Percentiles rank a stretch among this genome's conserved stretches.
Conservation (phyloP, 2,329 filamentous ascomycete species). For the Alternaria sp. region DNA sequence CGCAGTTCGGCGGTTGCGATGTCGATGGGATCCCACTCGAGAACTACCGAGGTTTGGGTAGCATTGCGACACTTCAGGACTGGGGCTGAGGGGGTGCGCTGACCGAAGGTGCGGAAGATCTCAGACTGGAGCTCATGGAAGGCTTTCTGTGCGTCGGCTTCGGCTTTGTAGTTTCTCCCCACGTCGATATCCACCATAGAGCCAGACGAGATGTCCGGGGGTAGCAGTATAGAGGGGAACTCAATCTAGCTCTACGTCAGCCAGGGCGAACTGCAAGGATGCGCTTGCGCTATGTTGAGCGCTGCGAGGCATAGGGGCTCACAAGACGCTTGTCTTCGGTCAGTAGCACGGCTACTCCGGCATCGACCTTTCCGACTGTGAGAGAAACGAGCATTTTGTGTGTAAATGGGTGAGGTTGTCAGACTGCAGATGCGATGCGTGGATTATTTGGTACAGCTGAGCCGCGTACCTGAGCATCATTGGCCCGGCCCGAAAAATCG, state of each 20-base stretch:
- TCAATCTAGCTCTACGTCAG: constrained; percentile 74
- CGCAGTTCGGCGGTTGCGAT: constrained; percentile 91
- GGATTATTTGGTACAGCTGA: constrained; percentile 10
- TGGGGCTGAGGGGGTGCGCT: constrained; percentile 77
- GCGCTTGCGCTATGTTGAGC: constrained; percentile 26
- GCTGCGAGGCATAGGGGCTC: constrained; percentile 53
- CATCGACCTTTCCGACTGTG: constrained; percentile 98
- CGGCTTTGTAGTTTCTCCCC: constrained; percentile 81
- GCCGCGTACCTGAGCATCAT: constrained; percentile 18
- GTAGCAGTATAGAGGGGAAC: constrained; percentile 96
- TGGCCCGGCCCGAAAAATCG: constrained; percentile 16
- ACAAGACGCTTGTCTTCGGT: constrained; percentile 97
- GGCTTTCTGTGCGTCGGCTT: constrained; percentile 74
- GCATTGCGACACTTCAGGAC: constrained; percentile 92
- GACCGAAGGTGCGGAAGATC: constrained; percentile 87
- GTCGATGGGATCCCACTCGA: constrained; percentile 96
- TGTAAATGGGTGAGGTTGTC: constrained; percentile 8
- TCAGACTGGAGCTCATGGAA: constrained; percentile 88
- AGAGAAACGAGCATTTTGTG: constrained; percentile 89
- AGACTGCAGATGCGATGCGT: constrained; percentile 6
- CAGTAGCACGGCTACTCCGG: constrained; percentile 94
- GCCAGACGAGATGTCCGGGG: constrained; percentile 91
- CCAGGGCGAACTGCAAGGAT: constrained; percentile 32
- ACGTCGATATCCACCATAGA: constrained; percentile 99
- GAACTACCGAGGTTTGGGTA: constrained; percentile 96